phyloP scores from a whole-genome alignment of 164 flowering plant genomes.

The Tetracentron sinense region DNA sequence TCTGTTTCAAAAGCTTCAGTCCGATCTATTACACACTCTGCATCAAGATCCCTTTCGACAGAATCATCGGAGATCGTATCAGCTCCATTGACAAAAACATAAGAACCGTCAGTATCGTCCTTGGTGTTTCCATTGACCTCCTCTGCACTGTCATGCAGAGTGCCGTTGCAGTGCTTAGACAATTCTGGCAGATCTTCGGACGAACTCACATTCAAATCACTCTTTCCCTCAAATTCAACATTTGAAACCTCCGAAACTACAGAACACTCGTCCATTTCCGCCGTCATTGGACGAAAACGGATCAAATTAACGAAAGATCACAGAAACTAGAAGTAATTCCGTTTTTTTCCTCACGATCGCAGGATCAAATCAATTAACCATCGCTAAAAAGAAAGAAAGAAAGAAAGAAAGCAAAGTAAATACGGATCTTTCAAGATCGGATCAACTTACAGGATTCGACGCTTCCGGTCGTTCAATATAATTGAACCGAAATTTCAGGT shows the following conservation, averaged over 20 bases:
- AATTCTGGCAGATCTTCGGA: constrained; percentile 11
- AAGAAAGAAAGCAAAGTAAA: not conserved
- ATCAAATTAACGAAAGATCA: not conserved
- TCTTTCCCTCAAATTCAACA: constrained; percentile 15
- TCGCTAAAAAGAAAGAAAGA: not conserved
- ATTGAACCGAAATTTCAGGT: not conserved
- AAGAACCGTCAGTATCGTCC: constrained; percentile 28
- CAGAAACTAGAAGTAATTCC: not conserved
- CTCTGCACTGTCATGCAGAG: constrained; percentile 7
- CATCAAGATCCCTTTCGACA: constrained; percentile 8
- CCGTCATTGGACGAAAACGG: constrained; percentile 22
- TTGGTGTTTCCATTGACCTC: constrained; percentile 8
- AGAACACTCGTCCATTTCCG: constrained; percentile 9
- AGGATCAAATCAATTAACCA: not conserved
- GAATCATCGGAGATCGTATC: constrained; percentile 10
- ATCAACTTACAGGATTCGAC: constrained; percentile 2
- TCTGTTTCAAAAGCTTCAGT: not conserved
- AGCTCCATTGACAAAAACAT: constrained; percentile 25
- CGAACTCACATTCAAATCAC: constrained; percentile 9
- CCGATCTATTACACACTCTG: constrained; percentile 6
- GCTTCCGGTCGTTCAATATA: not conserved
- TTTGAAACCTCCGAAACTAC: constrained; percentile 1
- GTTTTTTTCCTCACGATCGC: not conserved
- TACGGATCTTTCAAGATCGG: constrained; percentile 8
- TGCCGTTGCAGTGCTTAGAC: constrained; percentile 12